Percentiles rank a stretch among this genome's conserved stretches.
Evolutionary conservation across 495 filamentous ascomycete species (phyloP).

Genomic region (Talaromyces liani): DNA sequence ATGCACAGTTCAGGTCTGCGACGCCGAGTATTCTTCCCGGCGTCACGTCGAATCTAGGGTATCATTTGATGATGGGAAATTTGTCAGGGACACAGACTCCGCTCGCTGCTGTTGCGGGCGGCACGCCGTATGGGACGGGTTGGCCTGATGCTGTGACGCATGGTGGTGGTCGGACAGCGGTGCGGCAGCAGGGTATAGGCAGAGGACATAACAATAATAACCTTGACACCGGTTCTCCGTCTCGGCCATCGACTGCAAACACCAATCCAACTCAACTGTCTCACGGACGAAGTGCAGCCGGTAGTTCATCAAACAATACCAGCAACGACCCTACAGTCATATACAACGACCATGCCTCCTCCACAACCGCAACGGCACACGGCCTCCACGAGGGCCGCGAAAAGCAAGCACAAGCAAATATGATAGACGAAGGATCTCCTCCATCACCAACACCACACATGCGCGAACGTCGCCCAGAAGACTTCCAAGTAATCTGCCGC

Average conservation of each 20-base stretch:
- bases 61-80: conserved; percentile 70
- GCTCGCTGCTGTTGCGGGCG: conserved; percentile 75
- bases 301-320: conserved; percentile 13
- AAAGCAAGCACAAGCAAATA: conserved; percentile 16
- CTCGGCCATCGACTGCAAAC: conserved; percentile 38
- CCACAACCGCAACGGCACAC: not conserved
- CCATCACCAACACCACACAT: conserved; percentile 23
- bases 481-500: conserved; percentile 85
- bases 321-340: conserved; percentile 7
- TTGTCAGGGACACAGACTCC: conserved; percentile 83
- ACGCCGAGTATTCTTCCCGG: conserved; percentile 71
- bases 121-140: conserved; percentile 44
- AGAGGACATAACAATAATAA: conserved; percentile 4
- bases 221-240: conserved; percentile 14
- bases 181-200: conserved; percentile 10
- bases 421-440: conserved; percentile 14
- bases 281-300: conserved; percentile 10
- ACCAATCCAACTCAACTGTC: conserved; percentile 28
- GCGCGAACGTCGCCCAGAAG: conserved; percentile 41
- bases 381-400: not conserved
- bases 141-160: conserved; percentile 38
- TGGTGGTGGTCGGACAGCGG: not conserved
- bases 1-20: conserved; percentile 57
- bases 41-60: conserved; percentile 80
- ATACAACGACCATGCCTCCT: conserved; percentile 8